Conservation (phyloP, 768 basidiomycete genomes). For the Baorangia bicolor region DNA sequence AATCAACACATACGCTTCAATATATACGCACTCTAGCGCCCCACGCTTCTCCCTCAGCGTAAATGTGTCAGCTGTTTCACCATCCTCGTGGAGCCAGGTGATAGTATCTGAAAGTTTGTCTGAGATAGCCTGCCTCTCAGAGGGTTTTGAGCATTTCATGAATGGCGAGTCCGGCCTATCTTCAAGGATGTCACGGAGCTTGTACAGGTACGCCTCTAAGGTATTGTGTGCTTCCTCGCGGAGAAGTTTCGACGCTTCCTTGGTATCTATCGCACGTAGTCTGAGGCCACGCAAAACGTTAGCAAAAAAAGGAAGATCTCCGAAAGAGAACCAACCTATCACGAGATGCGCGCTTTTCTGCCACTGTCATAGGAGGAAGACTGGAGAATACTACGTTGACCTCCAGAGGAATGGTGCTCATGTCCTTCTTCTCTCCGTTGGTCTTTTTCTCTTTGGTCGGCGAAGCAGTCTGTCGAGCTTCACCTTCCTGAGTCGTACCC, state of each 20-base stretch:
- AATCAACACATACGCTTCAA: not conserved
- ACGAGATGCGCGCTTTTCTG: constrained; percentile 72
- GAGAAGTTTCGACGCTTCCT: constrained; percentile 72
- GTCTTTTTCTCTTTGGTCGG: constrained; percentile 37
- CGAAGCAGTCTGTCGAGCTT: constrained; percentile 30
- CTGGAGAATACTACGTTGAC: constrained; percentile 60
- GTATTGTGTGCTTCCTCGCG: constrained; percentile 90
- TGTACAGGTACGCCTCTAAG: constrained; percentile 93
- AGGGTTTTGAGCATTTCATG: constrained; percentile 75
- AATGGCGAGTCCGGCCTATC: constrained; percentile 71
- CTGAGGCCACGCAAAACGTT: constrained; percentile 39
- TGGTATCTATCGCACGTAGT: constrained; percentile 72
- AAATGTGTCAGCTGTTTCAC: constrained; percentile 76
- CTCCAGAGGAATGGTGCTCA: constrained; percentile 65
- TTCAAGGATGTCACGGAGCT: constrained; percentile 77
- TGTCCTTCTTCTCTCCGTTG: constrained; percentile 37
- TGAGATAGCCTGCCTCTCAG: constrained; percentile 66
- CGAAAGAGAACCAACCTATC: constrained; percentile 52
- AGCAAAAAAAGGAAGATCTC: not conserved
- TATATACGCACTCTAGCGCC: constrained; percentile 70
- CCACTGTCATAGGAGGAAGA: constrained; percentile 71
- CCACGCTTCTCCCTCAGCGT: constrained; percentile 74
- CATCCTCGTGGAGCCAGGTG: constrained; percentile 81
- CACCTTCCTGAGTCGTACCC: constrained; percentile 25
- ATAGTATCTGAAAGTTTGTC: constrained; percentile 72